These are phyloP conservation scores for Thraustochytrium sp. DNA, from an alignment of 352 stramenopile species.

Conservation along the genomic window DNA sequence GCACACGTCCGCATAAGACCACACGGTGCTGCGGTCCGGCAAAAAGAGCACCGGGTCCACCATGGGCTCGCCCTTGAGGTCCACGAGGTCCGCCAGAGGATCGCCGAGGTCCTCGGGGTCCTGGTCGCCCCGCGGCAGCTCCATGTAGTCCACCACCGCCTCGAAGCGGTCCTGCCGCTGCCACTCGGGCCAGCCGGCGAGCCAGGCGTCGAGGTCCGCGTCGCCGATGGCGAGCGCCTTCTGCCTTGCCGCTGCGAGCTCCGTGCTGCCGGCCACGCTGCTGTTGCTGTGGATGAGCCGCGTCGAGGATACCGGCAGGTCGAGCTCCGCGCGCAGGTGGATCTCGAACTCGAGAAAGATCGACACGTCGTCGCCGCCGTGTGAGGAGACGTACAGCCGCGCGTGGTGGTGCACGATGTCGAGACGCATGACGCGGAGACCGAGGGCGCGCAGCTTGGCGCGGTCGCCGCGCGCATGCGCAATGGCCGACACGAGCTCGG, in stretches of 20 bases:
- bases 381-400: not conserved
- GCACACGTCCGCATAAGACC: not conserved
- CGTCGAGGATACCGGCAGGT: not conserved
- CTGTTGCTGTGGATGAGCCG: not conserved
- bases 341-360: constrained; percentile 23
- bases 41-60: not conserved
- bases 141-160: not conserved
- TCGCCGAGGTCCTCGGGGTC: not conserved
- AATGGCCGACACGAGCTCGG: constrained; percentile 1
- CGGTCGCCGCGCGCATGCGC: not conserved
- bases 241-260: not conserved
- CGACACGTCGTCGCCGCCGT: not conserved
- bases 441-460: not conserved
- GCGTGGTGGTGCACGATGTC: not conserved
- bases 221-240: not conserved
- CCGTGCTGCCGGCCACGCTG: not conserved
- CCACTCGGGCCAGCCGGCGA: constrained; percentile 9
- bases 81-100: not conserved
- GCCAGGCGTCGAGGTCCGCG: not conserved
- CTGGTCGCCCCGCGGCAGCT: not conserved
- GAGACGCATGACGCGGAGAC: not conserved
- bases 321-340: not conserved
- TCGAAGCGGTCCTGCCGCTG: constrained; percentile 29
- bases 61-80: not conserved
- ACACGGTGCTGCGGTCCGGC: not conserved